Percentiles rank a stretch among this genome's conserved stretches.
These are phyloP conservation scores for Ophiostoma himal-ulmi DNA, from an alignment of 2,329 filamentous ascomycete species.

Conservation along the genomic window DNA sequence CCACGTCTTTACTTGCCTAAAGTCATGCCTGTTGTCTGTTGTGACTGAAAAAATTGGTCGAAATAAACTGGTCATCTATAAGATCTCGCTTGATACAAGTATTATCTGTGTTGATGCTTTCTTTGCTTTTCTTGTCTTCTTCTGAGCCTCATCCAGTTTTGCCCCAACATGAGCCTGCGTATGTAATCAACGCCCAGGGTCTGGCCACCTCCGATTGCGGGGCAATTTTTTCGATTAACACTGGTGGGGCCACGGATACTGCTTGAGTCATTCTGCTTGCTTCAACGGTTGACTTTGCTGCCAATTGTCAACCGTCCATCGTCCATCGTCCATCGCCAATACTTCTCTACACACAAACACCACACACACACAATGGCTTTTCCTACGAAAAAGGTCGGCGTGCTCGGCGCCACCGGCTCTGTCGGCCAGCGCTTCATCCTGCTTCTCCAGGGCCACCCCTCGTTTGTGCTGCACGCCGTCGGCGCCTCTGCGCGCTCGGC, in stretches of 20 bases:
- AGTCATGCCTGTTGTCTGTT: too few species aligned
- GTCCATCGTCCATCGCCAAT: background rate
- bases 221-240: constrained; percentile 11
- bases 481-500: constrained; percentile 85
- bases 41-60: background rate
- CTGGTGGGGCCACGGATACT: background rate
- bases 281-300: background rate
- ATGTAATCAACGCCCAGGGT: background rate
- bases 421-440: constrained; percentile 95
- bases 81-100: background rate
- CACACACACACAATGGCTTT: background rate
- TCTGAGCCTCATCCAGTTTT: background rate
- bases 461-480: constrained; percentile 79
- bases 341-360: background rate
- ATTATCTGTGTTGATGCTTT: background rate
- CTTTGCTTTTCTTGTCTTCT: background rate
- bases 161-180: background rate
- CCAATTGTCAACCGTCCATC: too few species aligned
- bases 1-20: background rate
- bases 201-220: constrained; percentile 10
- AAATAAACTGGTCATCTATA: background rate
- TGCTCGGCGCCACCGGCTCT: constrained; percentile 87
- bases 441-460: constrained; percentile 79
- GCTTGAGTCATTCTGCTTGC: background rate
- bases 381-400: constrained; percentile 42